Base-by-base conservation (phyloP, 352 stramenopile genomes). In the Globisporangium recalcitrans region DNA sequence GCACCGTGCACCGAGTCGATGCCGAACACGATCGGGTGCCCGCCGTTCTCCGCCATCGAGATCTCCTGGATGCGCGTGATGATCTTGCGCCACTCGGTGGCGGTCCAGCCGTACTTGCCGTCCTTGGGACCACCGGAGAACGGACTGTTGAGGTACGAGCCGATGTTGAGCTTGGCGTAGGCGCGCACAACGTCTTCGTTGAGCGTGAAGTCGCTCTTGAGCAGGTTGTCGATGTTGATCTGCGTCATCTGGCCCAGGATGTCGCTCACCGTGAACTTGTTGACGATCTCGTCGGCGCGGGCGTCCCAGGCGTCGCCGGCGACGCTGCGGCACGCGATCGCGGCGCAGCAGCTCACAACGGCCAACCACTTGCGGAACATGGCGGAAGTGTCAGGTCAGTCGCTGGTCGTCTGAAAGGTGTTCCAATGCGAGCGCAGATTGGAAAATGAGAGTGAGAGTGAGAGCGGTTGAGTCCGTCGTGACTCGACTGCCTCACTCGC, bases 1-100 rank as follows among this genome's bases (percentile, higher is more conserved):
- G 88, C 90, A 9, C 91, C 91, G 65, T 97, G 91, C 24, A 97
- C 86, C 47, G 82, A 96, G 72, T 98, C 91, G 21, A 98, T 68
- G 1, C 91, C 91, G 68, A 90, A 97, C 42, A 98, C 70, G 27
- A 91, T 74, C 0, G 85, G 88, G 34, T 88, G 70, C 3, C 73
- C 80, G 11, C 68, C 71, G 16, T 87, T 85, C 51, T 89, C 68
- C 6, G 81, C 63, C 22, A 85, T 73, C 34, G 80, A 85, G 60
- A 96, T 88, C n/a, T 67, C 38, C 73, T 97, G 87, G 29, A 97
- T 88, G 53, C 79, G 69, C 13, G 84, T 65, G 42, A 96, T 78
- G 19, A 93, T 58, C 5, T 67, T 51, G 16, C 91, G 78, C 80
- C 85, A 97, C 60, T 97, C 77, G 14, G 52, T 47, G 0, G 79